phyloP scores from a whole-genome alignment of 805 yeast species.

The Candida tammaniensis region DNA sequence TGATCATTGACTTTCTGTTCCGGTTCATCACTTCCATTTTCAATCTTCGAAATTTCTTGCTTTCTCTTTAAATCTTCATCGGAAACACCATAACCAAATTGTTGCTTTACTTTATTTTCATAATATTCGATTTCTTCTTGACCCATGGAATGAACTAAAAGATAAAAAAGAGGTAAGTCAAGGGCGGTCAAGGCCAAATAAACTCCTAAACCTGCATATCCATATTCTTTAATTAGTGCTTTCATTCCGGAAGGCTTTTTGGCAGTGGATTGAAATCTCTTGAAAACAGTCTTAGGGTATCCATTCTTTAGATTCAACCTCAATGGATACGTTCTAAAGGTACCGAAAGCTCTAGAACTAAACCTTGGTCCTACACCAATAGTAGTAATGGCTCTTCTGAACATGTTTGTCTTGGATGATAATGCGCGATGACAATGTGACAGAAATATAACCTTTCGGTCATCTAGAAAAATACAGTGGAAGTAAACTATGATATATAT shows the following conservation, averaged over 20 bases:
- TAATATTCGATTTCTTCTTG: conserved; percentile 72
- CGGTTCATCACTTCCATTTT: conserved; percentile 23
- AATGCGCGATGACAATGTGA: no score
- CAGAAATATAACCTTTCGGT: no score
- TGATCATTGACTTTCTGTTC: conserved; percentile 14
- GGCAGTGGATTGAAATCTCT: conserved; percentile 2
- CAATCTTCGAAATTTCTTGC: conserved; percentile 33
- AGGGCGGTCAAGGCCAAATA: conserved; percentile 69
- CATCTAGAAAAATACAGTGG: no score
- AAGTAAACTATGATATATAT: no score
- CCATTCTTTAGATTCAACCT: no score
- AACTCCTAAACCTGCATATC: conserved; percentile 86
- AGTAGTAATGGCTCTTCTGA: no score
- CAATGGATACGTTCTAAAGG: no score
- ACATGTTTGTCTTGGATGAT: no score
- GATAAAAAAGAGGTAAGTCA: conserved; percentile 81
- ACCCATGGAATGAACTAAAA: conserved; percentile 83
- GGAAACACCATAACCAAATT: conserved; percentile 59
- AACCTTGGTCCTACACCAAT: no score
- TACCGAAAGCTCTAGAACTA: no score
- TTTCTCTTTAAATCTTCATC: conserved; percentile 39
- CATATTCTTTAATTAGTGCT: conserved; percentile 78
- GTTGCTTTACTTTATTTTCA: conserved; percentile 58
- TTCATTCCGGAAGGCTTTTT: conserved; percentile 48
- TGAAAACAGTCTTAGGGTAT: no score